A percentile compares a stretch with the other conserved stretches of the same genome.
phyloP scores from a whole-genome alignment of 1,139 yeast genomes.

The Arxiozyma slooffiae region DNA sequence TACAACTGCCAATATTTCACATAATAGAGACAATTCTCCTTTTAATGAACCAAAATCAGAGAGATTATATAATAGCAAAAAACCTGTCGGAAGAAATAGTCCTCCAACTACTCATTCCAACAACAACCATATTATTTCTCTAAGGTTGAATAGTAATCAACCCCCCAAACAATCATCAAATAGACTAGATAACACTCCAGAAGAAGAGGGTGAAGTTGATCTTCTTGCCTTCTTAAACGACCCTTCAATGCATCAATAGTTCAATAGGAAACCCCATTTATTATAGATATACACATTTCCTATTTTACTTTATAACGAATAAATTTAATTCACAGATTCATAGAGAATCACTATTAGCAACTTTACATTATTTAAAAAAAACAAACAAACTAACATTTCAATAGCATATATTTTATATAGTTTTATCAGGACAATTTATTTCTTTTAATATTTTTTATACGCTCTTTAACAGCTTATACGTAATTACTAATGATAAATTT shows the following conservation, averaged over 20 bases:
- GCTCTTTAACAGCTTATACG: neutral
- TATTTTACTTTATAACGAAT: neutral
- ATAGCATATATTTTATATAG: neutral
- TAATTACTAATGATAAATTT: neutral
- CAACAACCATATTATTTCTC: neutral
- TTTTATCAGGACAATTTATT: neutral
- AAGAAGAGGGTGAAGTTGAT: constrained; percentile 13
- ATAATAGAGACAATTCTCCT: constrained; percentile 1
- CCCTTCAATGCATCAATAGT: constrained; percentile 3
- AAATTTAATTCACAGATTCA: neutral
- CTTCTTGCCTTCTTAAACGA: constrained; percentile 18
- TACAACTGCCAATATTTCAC: constrained; percentile 1
- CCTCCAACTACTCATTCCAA: neutral
- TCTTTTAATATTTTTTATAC: neutral
- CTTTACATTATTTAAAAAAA: neutral
- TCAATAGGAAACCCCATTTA: neutral
- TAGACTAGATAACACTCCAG: neutral
- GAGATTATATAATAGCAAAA: neutral
- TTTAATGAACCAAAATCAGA: neutral
- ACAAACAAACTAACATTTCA: neutral
- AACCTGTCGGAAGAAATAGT: neutral
- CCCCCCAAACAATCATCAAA: neutral
- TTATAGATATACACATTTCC: neutral
- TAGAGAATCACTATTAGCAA: neutral
- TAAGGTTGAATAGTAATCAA: neutral